Percentiles rank a stretch among this genome's conserved stretches.
Evolutionary conservation across 2,329 filamentous ascomycete species (phyloP).

Genomic region (Trichophaea hybrida): DNA sequence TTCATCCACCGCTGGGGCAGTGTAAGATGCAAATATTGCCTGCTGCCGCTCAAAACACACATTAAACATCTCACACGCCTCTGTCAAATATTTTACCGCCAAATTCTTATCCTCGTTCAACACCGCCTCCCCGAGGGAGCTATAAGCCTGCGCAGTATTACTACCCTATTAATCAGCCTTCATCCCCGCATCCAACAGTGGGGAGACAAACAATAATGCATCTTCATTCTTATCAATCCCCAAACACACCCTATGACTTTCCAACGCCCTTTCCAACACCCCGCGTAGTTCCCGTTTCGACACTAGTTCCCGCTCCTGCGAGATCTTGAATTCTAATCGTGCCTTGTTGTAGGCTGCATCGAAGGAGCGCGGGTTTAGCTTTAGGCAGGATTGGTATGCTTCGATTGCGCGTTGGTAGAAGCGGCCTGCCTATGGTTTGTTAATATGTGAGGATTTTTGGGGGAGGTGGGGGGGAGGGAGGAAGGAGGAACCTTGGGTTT

Average conservation of each 20-base stretch:
- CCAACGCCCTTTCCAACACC: slow-evolving; percentile 10
- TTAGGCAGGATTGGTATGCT: slow-evolving; percentile 21
- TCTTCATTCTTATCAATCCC: slow-evolving; percentile 13
- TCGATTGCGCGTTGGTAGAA: slow-evolving; percentile 26
- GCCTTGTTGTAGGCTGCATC: slow-evolving; percentile 26
- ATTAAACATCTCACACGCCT: slow-evolving; percentile 19
- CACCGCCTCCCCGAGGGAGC: slow-evolving; percentile 19
- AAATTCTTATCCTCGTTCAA: background rate
- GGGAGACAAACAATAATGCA: slow-evolving; percentile 13
- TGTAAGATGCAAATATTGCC: slow-evolving; percentile 14
- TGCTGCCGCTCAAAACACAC: slow-evolving; percentile 21
- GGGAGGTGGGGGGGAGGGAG: background rate
- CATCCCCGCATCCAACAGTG: background rate
- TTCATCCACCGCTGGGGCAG: background rate
- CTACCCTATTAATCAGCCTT: slow-evolving; percentile 5
- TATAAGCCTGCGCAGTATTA: slow-evolving; percentile 20
- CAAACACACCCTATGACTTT: slow-evolving; percentile 13
- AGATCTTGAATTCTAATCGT: slow-evolving; percentile 14
- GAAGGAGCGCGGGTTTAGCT: slow-evolving; percentile 17
- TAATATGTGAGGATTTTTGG: background rate
- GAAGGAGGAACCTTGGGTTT: slow-evolving; percentile 23
- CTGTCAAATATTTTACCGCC: background rate
- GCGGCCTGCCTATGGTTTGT: slow-evolving; percentile 17
- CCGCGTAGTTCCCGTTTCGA: background rate
- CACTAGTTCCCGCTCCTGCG: slow-evolving; percentile 12